Base-by-base conservation (phyloP, 164 flowering plant species). In the Saururus chinensis region DNA sequence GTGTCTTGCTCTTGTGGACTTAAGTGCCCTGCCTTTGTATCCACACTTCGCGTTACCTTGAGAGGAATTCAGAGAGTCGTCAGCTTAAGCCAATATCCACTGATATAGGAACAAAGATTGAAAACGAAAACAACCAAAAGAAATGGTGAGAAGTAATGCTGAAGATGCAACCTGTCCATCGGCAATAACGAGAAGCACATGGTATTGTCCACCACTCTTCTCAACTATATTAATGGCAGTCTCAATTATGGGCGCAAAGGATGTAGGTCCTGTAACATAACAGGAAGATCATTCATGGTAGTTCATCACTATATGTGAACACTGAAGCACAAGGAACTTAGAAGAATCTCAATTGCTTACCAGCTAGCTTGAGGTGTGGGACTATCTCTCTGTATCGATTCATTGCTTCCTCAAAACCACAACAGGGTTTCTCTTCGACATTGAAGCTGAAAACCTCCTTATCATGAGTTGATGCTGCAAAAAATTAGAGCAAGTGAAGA, bases 401-500 rank as follows among this genome's bases (percentile, higher is more conserved):
- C 65, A 84, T 64, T 10, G 80, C 81, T 57, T 84, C 84, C 66
- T 80, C 81, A 61, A 84, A 79, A 17, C 89, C 87, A 64, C 74
- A 75, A 61, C 89, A 84, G 7, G 64, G 64, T 13, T 70, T 68
- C 3, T 72, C 80, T 17, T 81, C 79, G 4, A 77, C 64, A 59
- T 71, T 70, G 67, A 84, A 84, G 57, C 84, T 82, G 64, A 84
- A 84, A 42, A 84, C 89, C n/a, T 80, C 81, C 62, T 75, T 74
- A 67, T 84, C 89, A 71, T 84, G 85, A 21, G 89, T 82, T 54
- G 87, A 71, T 64, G 89, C 89, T 83, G 75, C 67, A 66, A 61
- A 49, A 41, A 17, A 62, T 40, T 6, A 6, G n/a, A 53, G 30
- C 45, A 48, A 9, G 7, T 21, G 41, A 57, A 19, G 54, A 49